Evolutionary conservation across 306 rosid species (phyloP), one percentile per base, ranked within the genome.

Genomic region (Quercus alba): DNA sequence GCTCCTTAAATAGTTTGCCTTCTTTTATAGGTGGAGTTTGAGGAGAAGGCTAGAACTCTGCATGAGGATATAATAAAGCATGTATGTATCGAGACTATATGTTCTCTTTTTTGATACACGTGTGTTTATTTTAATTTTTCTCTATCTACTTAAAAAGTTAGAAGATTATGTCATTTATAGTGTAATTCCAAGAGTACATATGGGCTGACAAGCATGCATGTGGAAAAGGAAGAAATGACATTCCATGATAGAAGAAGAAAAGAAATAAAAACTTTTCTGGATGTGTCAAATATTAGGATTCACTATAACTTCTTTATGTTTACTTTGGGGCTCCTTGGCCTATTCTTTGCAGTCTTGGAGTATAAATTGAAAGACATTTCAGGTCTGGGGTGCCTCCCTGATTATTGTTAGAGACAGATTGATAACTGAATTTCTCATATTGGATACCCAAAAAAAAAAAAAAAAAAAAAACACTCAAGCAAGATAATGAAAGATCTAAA

Each of bases 11-110:
- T 49, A 49, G 17, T 49, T 10, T 49, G 54, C 4, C 54, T 70
- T 82, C 76, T 74, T 85, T 89, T 30, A 64, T 88, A 93, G 98
- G 82, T 75, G 81, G 97, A 91, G 86, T 88, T 91, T 79, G 87
- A 87, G 57, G 85, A 90, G 90, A 93, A 93, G 87, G 97, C 88
- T 72, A 85, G 85, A 84, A 86, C 75, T 86, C 80, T 93, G 67
- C 97, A 86, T 64, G 88, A 90, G 90, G 93, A 90, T 80, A 88
- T 88, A 56, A 88, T 79, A 35, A 85, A 91, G 81, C 92, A 91
- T 76, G 98, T 91, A 85, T 18, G 92, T 87, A 19, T 44, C 49
- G 33, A 75, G 44, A 74, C 77, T 70, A 49, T 77, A 63, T 71
- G 56, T 19, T 80, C 10, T 3, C 70, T 69, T 80, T 72, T 74